These are phyloP conservation scores for Pseudonitzschia delicatissima DNA, from an alignment of 108 stramenopile species.

Conservation along the genomic window DNA sequence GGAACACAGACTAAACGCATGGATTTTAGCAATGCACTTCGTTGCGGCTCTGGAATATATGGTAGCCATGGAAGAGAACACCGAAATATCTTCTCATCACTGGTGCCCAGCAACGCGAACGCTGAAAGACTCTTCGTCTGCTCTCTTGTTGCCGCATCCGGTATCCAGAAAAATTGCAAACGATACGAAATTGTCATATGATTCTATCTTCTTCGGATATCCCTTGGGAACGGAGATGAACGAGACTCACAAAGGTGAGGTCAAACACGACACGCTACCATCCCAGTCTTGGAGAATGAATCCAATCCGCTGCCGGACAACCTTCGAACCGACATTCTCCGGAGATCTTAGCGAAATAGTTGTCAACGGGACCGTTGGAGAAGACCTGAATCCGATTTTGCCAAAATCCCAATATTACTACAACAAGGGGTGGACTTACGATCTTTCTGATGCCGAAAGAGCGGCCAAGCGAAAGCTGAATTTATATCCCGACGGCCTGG, in stretches of 20 bases:
- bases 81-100: background rate
- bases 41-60: slow-evolving; percentile 47
- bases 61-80: background rate
- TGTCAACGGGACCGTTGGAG: slow-evolving; percentile 39
- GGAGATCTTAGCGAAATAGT: slow-evolving; percentile 42
- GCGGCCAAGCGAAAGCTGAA: slow-evolving; percentile 43
- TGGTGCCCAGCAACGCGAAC: background rate
- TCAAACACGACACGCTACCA: background rate
- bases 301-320: slow-evolving; percentile 55
- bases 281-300: slow-evolving; percentile 42
- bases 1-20: slow-evolving; percentile 69
- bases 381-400: slow-evolving; percentile 50
- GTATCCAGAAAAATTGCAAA: slow-evolving; percentile 11
- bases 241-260: background rate
- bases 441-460: slow-evolving; percentile 52
- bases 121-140: background rate
- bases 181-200: slow-evolving; percentile 4
- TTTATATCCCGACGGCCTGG: slow-evolving; percentile 43
- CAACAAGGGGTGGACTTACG: slow-evolving; percentile 70
- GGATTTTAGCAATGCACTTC: slow-evolving; percentile 72
- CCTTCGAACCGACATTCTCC: slow-evolving; percentile 54
- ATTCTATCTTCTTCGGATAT: slow-evolving; percentile 30
- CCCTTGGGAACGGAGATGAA: background rate
- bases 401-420: slow-evolving; percentile 55
- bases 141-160: slow-evolving; percentile 21